Evolutionary conservation across 331 rosid genomes (phyloP), one percentile per base, ranked within the genome.

Genomic region (Stylosanthes scabra): DNA sequence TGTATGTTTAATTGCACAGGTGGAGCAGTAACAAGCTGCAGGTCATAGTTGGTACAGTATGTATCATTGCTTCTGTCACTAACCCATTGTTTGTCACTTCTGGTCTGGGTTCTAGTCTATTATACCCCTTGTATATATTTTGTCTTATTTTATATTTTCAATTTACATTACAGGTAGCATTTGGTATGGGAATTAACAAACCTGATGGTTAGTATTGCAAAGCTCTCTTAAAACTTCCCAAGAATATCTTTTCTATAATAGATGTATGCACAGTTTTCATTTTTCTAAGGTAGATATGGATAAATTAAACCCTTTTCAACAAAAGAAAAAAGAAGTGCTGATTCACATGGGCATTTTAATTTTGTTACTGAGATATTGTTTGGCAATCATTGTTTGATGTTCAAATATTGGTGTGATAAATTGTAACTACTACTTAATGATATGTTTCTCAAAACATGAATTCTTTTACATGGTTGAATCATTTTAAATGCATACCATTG

Each of bases 131-230:
- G 29, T 52, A 20, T 34, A 7, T 52, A 52, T 6, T 5, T 52
- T 15, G n/a, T 27, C 14, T 51, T 34, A 31, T 45, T 46, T 70
- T 74, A n/a, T 59, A 20, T 46, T 51, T 56, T 13, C 40, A 51
- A 58, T 78, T 71, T 78, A 41, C 63, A 49, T 85, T 93, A 73
- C 86, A 94, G 99, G 97, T 94, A 45, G 99, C 99, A 62, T 94
- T 94, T 83, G 99, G 99, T 65, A 94, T 94, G 99, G 99, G 99
- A 84, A 94, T 94, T 89, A 91, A 94, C 82, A 94, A 94, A 82
- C 99, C 97, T 59, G 99, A 94, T 84, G 99, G 96, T 94, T 83
- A 87, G 99, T 86, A 63, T 68, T 70, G 77, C 37, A 47, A 16
- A 40, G 66, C 60, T 39, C 62, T 63, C 54, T 52, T 39, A 31